Conservation (phyloP, 441 rosid genomes). For the Gossypium schwendimanii region DNA sequence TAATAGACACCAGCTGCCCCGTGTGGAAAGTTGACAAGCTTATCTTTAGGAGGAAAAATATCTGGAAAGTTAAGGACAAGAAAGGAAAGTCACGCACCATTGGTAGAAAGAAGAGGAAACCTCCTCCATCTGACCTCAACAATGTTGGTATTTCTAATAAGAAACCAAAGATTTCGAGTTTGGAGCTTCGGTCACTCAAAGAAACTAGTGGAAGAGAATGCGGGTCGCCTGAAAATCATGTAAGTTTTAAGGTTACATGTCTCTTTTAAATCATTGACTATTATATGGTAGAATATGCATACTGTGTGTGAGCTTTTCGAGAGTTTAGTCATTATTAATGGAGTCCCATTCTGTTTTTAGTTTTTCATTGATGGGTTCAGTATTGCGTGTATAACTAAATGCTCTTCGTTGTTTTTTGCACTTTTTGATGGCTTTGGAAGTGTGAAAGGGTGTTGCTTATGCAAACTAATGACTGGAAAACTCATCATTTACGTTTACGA, state of each 20-base stretch:
- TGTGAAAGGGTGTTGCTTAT: not conserved
- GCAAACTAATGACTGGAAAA: not conserved
- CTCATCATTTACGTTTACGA: not conserved
- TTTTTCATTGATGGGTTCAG: not conserved
- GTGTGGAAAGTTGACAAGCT: conserved; percentile 79
- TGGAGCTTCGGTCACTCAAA: conserved; percentile 14
- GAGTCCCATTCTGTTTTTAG: conserved; percentile 3
- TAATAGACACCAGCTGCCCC: conserved; percentile 73
- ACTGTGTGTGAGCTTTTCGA: not conserved
- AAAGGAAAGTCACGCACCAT: conserved; percentile 44
- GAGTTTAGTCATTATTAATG: not conserved
- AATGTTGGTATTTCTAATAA: conserved; percentile 27
- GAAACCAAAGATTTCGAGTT: conserved; percentile 38
- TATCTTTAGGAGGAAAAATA: conserved; percentile 56
- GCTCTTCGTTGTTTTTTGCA: not conserved
- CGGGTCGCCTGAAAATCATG: conserved; percentile 18
- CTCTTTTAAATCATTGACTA: not conserved
- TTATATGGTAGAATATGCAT: not conserved
- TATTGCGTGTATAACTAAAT: conserved; percentile 3
- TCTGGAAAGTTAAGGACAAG: conserved; percentile 81
- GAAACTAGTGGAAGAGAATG: conserved; percentile 10
- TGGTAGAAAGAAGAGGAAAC: conserved; percentile 61
- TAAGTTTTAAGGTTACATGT: conserved; percentile 22
- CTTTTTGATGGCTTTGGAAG: not conserved
- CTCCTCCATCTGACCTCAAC: conserved; percentile 28